Conservation (phyloP, 768 basidiomycete genomes). For the Phanerochaete carnosa region DNA sequence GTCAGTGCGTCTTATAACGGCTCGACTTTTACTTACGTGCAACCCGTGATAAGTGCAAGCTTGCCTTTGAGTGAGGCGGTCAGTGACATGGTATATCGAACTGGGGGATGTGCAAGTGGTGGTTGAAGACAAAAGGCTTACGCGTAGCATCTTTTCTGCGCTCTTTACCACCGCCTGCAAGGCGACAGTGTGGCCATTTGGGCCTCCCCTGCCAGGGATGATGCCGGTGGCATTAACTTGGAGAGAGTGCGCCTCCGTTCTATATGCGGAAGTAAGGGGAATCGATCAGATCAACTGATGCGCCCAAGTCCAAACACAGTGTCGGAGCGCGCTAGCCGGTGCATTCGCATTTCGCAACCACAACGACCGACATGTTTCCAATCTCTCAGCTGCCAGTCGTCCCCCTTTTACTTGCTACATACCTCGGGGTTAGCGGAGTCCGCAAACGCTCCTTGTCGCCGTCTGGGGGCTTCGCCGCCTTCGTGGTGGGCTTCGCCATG, state of each 20-base stretch:
- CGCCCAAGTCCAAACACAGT: neutral
- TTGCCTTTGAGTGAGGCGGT: slow-evolving; percentile 23
- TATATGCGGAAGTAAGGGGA: too few species aligned
- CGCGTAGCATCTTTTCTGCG: too few species aligned
- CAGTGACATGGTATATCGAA: neutral
- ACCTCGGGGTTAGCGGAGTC: slow-evolving; percentile 66
- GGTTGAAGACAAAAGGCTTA: too few species aligned
- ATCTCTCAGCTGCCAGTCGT: slow-evolving; percentile 1
- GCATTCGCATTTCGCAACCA: neutral
- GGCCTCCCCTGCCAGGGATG: too few species aligned
- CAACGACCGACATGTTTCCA: neutral
- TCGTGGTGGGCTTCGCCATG: slow-evolving; percentile 69
- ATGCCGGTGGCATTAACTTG: too few species aligned
- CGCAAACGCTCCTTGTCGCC: slow-evolving; percentile 73
- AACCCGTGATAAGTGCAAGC: slow-evolving; percentile 35
- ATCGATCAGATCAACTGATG: neutral
- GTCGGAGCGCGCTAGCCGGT: neutral
- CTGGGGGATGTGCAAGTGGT: too few species aligned
- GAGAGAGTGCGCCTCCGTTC: too few species aligned
- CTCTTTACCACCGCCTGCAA: too few species aligned
- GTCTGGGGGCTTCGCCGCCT: slow-evolving; percentile 74
- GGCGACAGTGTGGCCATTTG: too few species aligned
- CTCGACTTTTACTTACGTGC: slow-evolving; percentile 27
- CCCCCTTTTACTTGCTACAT: slow-evolving; percentile 40
- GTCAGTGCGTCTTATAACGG: neutral